Conservation (phyloP, 2,329 filamentous ascomycete genomes). For the Diplocarpon mali region DNA sequence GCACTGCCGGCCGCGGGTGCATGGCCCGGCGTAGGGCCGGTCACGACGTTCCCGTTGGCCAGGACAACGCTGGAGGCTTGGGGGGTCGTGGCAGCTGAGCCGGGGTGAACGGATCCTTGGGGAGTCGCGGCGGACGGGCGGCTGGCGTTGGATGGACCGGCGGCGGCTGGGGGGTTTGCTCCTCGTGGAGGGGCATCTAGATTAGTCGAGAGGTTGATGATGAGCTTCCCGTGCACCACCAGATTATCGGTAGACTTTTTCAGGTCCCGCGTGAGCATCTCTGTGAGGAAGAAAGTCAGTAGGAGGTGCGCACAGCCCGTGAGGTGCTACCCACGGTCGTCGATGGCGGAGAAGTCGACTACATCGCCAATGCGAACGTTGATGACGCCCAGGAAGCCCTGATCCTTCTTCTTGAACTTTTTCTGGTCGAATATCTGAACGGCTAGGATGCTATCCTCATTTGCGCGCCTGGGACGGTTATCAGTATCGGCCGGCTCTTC, state of each 20-base stretch:
- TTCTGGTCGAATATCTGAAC: conserved; percentile 99
- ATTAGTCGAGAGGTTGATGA: conserved; percentile 92
- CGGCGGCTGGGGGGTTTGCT: conserved; percentile 22
- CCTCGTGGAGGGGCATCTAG: conserved; percentile 56
- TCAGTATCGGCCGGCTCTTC: conserved; percentile 3
- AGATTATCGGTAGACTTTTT: conserved; percentile 98
- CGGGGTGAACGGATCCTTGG: conserved; percentile 22
- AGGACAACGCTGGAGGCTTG: conserved; percentile 20
- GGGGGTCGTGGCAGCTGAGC: conserved; percentile 28
- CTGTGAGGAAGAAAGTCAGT: conserved; percentile 31
- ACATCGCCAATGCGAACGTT: conserved; percentile 93
- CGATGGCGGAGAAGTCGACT: conserved; percentile 78
- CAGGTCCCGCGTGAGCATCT: conserved; percentile 95
- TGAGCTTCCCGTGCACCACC: conserved; percentile 94
- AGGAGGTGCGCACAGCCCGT: conserved; percentile 5
- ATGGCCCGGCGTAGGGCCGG: conserved; percentile 26
- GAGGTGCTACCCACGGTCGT: conserved; percentile 60
- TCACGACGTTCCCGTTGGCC: conserved; percentile 24
- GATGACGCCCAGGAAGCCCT: conserved; percentile 94
- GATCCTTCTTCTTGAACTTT: conserved; percentile 99
- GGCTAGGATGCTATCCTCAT: conserved; percentile 90
- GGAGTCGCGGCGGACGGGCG: conserved; percentile 26
- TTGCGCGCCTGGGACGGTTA: conserved; percentile 58
- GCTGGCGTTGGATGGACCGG: conserved; percentile 20
- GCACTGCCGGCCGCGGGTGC: conserved; percentile 26